Base-by-base conservation (phyloP, 1,284 basidiomycete genomes). In the Pseudozyma tsukubaensis region DNA sequence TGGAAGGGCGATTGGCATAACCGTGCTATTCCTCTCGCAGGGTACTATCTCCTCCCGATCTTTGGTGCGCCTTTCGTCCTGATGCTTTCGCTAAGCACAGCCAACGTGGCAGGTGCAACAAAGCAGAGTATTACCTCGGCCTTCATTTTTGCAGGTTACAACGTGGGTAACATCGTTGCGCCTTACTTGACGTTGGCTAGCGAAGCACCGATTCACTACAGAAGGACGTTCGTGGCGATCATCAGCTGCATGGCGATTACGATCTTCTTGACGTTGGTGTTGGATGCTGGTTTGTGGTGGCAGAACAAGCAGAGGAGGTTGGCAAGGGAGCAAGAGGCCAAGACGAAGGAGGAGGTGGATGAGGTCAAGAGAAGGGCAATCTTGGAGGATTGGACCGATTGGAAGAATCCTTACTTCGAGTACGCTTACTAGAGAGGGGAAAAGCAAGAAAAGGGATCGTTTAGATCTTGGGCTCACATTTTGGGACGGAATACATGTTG, bases 61-160 rank as follows among this genome's bases (percentile, higher is more conserved):
- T 88, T 88, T 62, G 87, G 87, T 2, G 86, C 87, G 2, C 87
- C 87, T 6, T 87, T 86, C 58, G 87, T 87, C 24, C 78, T 86
- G 10, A 83, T 87, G 51, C 84, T 88, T 24, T 83, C 86, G 7
- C 74, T 86, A 4, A 85, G 85, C 4, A 81, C 85, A 1, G 83
- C 86, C 35, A 88, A 88, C 72, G 83, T 86, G 4, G 85, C 85
- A 0, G 87, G 87, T 14, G 79, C 85, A 0, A 88, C 87, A 12
- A 88, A 88, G 73, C 86, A 87, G 69, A 85, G 86, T 11, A 82
- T 86, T 36, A 79, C 85, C 0, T 76, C 70, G 8, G 86, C 83
- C 0, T 83, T 84, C 19, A 85, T 86, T 63, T 87, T 87, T 57
- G 73, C 86, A 4, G 86, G 85, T 5, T 87, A 84, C 67, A 82